Percentiles rank a stretch among this genome's conserved stretches.
phyloP scores from a whole-genome alignment of 2,329 filamentous ascomycete species.

The Fonsecaea monophora region DNA sequence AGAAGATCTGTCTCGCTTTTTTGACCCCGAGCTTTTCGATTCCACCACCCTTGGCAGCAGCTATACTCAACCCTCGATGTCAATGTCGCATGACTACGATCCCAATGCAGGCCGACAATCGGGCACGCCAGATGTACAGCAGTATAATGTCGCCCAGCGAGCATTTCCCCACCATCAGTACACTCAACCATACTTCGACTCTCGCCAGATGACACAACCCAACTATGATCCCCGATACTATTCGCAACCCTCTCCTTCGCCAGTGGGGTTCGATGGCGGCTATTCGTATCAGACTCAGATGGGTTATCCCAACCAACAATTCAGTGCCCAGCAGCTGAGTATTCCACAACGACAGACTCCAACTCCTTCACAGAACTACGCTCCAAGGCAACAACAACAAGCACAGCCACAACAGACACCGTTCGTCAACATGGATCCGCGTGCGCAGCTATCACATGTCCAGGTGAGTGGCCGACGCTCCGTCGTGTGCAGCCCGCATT shows the following conservation, averaged over 20 bases:
- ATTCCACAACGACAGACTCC: conserved; percentile 32
- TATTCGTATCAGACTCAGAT: conserved; percentile 32
- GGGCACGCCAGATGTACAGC: conserved; percentile 35
- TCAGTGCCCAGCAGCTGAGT: conserved; percentile 30
- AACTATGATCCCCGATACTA: conserved; percentile 36
- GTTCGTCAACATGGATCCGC: conserved; percentile 39
- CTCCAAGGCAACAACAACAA: conserved; percentile 41
- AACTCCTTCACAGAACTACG: conserved; percentile 41
- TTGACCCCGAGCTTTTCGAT: conserved; percentile 39
- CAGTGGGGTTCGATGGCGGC: conserved; percentile 29
- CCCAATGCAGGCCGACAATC: conserved; percentile 31
- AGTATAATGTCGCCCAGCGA: conserved; percentile 33
- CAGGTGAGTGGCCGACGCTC: conserved; percentile 31
- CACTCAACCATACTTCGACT: conserved; percentile 33
- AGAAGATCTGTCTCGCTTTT: conserved; percentile 36
- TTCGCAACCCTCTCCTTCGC: conserved; percentile 31
- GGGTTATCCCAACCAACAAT: conserved; percentile 31
- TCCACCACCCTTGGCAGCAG: conserved; percentile 28
- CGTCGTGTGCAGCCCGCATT: not conserved
- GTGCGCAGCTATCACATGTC: conserved; percentile 41
- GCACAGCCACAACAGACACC: conserved; percentile 41
- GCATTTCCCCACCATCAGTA: conserved; percentile 32
- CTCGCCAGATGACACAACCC: conserved; percentile 29
- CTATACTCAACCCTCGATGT: conserved; percentile 33
- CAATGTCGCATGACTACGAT: conserved; percentile 35